Percentiles rank a stretch among this genome's conserved stretches.
Evolutionary conservation across 2,329 filamentous ascomycete genomes (phyloP).

Genomic region (Xylariales sp.): DNA sequence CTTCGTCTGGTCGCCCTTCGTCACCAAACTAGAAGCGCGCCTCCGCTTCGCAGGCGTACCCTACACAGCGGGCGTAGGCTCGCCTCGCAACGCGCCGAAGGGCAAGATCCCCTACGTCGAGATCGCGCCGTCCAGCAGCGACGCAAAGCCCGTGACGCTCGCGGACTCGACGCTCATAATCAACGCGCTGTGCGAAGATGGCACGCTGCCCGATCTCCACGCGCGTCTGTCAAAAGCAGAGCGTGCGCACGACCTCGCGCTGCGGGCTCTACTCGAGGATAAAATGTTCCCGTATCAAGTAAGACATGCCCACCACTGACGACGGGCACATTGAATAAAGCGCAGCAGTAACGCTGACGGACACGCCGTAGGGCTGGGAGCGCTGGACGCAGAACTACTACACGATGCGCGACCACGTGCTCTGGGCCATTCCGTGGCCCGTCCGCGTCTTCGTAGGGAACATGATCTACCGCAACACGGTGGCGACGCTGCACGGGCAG

Average conservation of each 20-base stretch:
- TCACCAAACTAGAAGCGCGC: slow-evolving; percentile 71
- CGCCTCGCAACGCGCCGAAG: slow-evolving; percentile 58
- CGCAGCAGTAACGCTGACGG: neutral
- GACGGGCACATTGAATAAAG: no score
- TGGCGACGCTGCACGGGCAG: slow-evolving; percentile 64
- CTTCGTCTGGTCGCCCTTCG: slow-evolving; percentile 71
- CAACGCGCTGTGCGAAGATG: slow-evolving; percentile 55
- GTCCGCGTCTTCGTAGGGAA: slow-evolving; percentile 63
- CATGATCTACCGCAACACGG: slow-evolving; percentile 58
- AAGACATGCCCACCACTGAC: slow-evolving; percentile 12
- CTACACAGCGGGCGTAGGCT: slow-evolving; percentile 61
- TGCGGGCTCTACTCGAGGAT: slow-evolving; percentile 69
- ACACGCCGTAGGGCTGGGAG: slow-evolving; percentile 57
- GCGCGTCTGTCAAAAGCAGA: slow-evolving; percentile 52
- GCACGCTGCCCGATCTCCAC: slow-evolving; percentile 62
- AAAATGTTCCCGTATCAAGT: slow-evolving; percentile 69
- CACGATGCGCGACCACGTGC: slow-evolving; percentile 64
- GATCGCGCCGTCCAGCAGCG: slow-evolving; percentile 33
- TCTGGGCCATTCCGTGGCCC: slow-evolving; percentile 63
- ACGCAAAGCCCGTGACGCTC: slow-evolving; percentile 46
- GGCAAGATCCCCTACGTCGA: slow-evolving; percentile 72
- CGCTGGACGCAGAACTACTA: slow-evolving; percentile 71
- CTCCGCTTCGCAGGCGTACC: slow-evolving; percentile 63
- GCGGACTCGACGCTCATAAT: slow-evolving; percentile 68
- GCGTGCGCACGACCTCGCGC: slow-evolving; percentile 61